These are phyloP conservation scores for Lodderomyces jiufengensis DNA, from an alignment of 1,139 yeast genomes.

Conservation along the genomic window DNA sequence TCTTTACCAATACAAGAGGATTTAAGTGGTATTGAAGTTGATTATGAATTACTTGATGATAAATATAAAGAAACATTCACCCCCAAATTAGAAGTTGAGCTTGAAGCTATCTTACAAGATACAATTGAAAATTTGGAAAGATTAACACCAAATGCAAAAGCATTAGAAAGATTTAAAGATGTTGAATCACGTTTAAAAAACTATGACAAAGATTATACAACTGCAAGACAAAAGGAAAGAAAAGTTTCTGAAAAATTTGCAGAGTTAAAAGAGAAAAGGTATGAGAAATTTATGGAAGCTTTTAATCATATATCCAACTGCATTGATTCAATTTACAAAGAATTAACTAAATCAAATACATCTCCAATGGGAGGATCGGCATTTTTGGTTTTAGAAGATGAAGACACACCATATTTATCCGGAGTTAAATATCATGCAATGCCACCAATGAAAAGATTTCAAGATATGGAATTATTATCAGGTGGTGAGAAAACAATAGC, in stretches of 20 bases:
- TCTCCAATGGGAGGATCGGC: constrained; percentile 92
- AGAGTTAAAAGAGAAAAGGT: constrained; percentile 56
- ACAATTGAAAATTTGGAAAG: constrained; percentile 48
- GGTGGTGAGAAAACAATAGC: constrained; percentile 99
- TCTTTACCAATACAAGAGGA: constrained; percentile 45
- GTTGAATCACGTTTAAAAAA: constrained; percentile 59
- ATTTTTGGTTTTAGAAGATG: constrained; percentile 79
- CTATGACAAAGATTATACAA: constrained; percentile 63
- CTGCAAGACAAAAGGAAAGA: constrained; percentile 60
- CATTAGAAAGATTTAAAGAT: constrained; percentile 70
- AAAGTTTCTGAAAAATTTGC: constrained; percentile 56
- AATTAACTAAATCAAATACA: constrained; percentile 65
- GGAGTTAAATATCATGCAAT: constrained; percentile 92
- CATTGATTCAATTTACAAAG: constrained; percentile 83
- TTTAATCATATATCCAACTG: constrained; percentile 69
- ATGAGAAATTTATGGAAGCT: constrained; percentile 62
- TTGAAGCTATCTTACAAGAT: constrained; percentile 33
- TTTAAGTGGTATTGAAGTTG: constrained; percentile 47
- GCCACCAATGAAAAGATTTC: constrained; percentile 93
- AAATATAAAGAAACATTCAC: constrained; percentile 38
- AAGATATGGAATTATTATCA: constrained; percentile 88
- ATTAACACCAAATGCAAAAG: constrained; percentile 78
- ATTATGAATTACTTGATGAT: constrained; percentile 49
- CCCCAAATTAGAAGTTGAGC: constrained; percentile 45
- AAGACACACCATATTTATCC: constrained; percentile 79